phyloP scores from a whole-genome alignment of 2,329 filamentous ascomycete genomes.

The Talaromyces atroroseus region DNA sequence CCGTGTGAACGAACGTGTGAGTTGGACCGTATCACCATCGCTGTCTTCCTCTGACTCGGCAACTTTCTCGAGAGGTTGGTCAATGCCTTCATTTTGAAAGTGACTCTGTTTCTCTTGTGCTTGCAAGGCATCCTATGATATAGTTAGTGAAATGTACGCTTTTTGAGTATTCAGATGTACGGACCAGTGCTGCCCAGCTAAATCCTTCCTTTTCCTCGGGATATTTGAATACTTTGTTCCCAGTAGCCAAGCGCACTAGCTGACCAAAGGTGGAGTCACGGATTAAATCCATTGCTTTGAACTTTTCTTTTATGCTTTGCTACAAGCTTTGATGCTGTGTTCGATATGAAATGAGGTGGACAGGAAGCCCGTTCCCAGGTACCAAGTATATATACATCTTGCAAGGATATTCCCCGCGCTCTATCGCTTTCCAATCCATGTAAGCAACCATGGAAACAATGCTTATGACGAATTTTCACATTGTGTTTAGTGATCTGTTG shows the following conservation, averaged over 20 bases:
- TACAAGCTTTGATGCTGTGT: neutral
- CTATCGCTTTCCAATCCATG: neutral
- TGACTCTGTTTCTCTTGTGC: neutral
- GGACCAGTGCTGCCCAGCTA: neutral
- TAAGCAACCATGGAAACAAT: neutral
- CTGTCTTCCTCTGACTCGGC: slow-evolving; percentile 18
- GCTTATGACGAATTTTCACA: neutral
- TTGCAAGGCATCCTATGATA: neutral
- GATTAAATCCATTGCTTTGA: neutral
- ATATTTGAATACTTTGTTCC: neutral
- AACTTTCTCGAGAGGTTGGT: neutral
- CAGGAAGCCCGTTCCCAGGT: neutral
- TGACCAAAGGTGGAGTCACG: neutral
- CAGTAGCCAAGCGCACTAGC: neutral
- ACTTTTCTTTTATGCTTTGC: neutral
- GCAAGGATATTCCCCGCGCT: neutral
- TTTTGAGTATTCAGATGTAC: neutral
- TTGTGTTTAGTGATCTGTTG: neutral
- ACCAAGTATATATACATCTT: neutral
- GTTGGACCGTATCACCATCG: slow-evolving; percentile 23
- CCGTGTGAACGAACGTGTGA: slow-evolving; percentile 10
- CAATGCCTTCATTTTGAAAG: neutral
- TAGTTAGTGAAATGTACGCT: neutral
- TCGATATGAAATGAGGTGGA: neutral
- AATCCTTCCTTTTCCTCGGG: neutral